Conservation (phyloP, 129 eudicot genomes). For the Saussurea involucrata region DNA sequence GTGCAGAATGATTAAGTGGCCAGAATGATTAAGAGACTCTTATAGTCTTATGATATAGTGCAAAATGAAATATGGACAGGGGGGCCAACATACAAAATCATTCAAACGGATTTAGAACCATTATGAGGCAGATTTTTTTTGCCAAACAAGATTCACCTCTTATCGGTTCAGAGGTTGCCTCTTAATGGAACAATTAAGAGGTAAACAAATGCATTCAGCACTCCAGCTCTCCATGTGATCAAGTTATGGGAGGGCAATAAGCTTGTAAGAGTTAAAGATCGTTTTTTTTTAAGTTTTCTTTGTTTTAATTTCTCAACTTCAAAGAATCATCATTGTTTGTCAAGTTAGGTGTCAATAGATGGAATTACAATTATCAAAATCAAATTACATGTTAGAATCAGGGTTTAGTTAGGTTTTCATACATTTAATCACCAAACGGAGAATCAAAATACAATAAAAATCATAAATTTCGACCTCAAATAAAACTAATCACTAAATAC, state of each 20-base stretch:
- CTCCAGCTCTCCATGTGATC: neutral
- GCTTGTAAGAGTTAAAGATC: neutral
- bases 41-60: no score
- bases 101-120: no score
- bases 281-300: neutral
- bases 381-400: neutral
- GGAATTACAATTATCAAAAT: neutral
- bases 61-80: no score
- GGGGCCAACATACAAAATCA: no score
- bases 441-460: neutral
- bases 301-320: slow-evolving; percentile 2
- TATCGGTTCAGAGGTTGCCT: no score
- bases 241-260: neutral
- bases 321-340: neutral
- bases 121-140: no score
- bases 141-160: no score
- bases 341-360: neutral
- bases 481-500: neutral
- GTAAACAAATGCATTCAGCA: neutral
- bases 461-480: neutral
- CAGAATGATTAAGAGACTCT: no score
- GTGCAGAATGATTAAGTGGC: no score
- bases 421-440: neutral
- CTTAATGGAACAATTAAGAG: no score
- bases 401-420: neutral